Percentiles rank a stretch among this genome's conserved stretches.
These are phyloP conservation scores for Ophiostoma sp. DNA, from an alignment of 2,329 filamentous ascomycete genomes.

Conservation along the genomic window DNA sequence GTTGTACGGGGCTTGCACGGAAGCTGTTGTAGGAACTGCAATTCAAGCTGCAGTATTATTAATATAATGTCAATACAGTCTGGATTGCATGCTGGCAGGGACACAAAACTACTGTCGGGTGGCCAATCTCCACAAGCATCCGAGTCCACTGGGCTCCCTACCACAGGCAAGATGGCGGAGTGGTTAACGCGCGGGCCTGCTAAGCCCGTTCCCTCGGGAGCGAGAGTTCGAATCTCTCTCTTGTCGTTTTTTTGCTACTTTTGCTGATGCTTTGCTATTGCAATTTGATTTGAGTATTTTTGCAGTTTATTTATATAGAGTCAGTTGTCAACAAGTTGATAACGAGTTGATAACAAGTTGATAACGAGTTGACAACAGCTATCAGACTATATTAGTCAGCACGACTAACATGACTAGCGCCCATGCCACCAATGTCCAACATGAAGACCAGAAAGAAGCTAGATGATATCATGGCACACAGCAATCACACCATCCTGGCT, in stretches of 20 bases:
- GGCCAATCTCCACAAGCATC: background rate
- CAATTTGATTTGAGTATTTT: background rate
- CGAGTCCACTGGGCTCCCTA: background rate
- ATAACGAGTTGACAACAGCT: background rate
- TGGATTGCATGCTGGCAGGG: background rate
- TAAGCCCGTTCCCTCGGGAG: constrained; percentile 15
- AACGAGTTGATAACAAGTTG: background rate
- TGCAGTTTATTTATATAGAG: too few relatives aligned
- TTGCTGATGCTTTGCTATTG: background rate
- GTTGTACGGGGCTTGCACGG: background rate
- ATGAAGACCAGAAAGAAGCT: background rate
- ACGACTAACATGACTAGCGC: background rate
- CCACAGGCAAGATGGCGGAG: constrained; percentile 13
- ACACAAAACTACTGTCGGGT: constrained; percentile 3
- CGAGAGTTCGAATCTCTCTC: constrained; percentile 15
- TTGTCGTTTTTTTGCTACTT: constrained; percentile 2
- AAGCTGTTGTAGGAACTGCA: background rate
- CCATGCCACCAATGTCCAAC: background rate
- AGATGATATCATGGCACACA: constrained; percentile 9
- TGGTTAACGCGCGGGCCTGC: constrained; percentile 15
- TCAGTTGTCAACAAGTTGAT: background rate
- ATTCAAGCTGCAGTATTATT: background rate
- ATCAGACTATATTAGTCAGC: background rate
- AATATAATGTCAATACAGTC: too few relatives aligned
- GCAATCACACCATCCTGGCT: constrained; percentile 9